Evolutionary conservation across 73 alveolate genomes (phyloP).

Genomic region (Loxodes magnus): DNA sequence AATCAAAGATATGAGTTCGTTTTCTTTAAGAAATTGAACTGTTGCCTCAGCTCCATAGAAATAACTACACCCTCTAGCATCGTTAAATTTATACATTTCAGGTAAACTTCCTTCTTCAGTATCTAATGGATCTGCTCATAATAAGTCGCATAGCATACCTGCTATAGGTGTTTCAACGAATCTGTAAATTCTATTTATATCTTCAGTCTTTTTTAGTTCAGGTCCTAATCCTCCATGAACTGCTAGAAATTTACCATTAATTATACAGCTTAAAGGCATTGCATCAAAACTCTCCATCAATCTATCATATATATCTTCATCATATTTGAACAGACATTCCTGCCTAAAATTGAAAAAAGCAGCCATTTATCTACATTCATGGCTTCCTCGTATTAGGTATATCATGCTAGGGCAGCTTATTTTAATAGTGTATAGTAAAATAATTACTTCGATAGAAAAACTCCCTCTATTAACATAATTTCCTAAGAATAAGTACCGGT

Average conservation of each 20-base stretch:
- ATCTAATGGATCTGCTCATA: slow-evolving; percentile 72
- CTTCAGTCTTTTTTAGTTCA: slow-evolving; percentile 32
- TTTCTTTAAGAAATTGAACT: slow-evolving; percentile 43
- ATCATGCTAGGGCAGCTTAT: slow-evolving; percentile 48
- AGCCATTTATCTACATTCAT: too few relatives aligned
- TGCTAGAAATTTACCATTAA: slow-evolving; percentile 49
- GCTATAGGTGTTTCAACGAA: slow-evolving; percentile 50
- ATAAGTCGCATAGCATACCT: slow-evolving; percentile 58
- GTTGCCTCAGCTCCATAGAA: slow-evolving; percentile 70
- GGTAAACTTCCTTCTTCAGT: slow-evolving; percentile 46
- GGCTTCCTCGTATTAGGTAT: slow-evolving; percentile 49
- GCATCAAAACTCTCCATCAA: slow-evolving; percentile 62
- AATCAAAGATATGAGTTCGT: slow-evolving; percentile 46
- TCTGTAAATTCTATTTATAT: slow-evolving; percentile 46
- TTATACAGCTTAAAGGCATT: slow-evolving; percentile 44
- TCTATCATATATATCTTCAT: slow-evolving; percentile 44
- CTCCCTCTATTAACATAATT: slow-evolving; percentile 77
- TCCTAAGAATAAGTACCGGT: slow-evolving; percentile 69
- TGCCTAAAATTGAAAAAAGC: background rate
- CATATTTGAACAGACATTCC: slow-evolving; percentile 53
- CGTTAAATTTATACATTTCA: slow-evolving; percentile 36
- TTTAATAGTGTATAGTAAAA: slow-evolving; percentile 57
- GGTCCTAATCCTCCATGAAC: slow-evolving; percentile 79
- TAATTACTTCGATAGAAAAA: slow-evolving; percentile 61
- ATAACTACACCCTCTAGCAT: slow-evolving; percentile 69